Percentiles rank a stretch among this genome's conserved stretches.
Evolutionary conservation across 495 filamentous ascomycete species (phyloP).

Genomic region (Neurospora intermedia): DNA sequence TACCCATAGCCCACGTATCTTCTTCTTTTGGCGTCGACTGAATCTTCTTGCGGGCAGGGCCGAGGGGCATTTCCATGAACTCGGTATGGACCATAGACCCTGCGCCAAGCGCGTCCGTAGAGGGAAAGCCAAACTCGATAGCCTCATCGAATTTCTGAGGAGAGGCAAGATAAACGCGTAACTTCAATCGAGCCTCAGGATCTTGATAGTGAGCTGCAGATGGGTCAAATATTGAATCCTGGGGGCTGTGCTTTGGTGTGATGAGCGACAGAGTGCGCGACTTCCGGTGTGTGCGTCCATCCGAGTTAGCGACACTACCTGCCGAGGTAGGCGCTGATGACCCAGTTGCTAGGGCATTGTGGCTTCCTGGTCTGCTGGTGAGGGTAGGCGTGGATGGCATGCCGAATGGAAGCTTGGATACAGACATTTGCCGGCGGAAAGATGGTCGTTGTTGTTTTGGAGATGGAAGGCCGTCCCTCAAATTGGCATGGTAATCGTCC

Average conservation of each 20-base stretch:
- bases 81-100: constrained; percentile 7
- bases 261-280: constrained; percentile 40
- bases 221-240: constrained; percentile 53
- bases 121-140: constrained; percentile 85
- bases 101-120: constrained; percentile 33
- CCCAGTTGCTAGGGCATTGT: neutral
- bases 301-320: constrained; percentile 12
- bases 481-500: constrained; percentile 43
- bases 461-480: constrained; percentile 29
- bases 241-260: constrained; percentile 33
- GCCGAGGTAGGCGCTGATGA: constrained; percentile 26
- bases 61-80: constrained; percentile 6
- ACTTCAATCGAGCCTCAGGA: constrained; percentile 75
- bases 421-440: constrained; percentile 43
- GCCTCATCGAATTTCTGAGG: constrained; percentile 95
- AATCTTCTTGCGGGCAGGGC: neutral
- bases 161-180: constrained; percentile 81
- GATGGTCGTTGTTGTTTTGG: constrained; percentile 33
- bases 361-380: constrained; percentile 4
- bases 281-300: constrained; percentile 30
- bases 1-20: constrained; percentile 29
- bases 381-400: constrained; percentile 30
- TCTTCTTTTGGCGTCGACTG: constrained; percentile 20
- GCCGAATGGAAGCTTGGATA: constrained; percentile 43
- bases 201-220: constrained; percentile 79